phyloP scores from a whole-genome alignment of 352 stramenopile species.

The Phytophthora cactorum region DNA sequence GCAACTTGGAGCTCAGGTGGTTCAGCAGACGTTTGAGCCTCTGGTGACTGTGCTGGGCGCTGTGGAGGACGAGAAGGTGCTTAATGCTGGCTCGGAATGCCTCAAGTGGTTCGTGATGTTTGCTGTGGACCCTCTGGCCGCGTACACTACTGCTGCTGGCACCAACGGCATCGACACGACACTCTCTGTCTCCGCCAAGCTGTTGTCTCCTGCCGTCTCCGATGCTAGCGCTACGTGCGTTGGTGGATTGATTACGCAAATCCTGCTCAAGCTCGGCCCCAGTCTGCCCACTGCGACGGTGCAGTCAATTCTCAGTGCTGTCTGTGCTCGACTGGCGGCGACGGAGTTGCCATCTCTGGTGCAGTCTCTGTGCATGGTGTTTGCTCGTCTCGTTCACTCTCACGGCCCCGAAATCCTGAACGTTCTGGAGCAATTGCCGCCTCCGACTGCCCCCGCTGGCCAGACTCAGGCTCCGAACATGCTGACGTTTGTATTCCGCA shows the following conservation, averaged over 20 bases:
- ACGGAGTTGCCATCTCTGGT: conserved; percentile 78
- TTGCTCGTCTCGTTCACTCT: conserved; percentile 79
- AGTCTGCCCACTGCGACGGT: conserved; percentile 67
- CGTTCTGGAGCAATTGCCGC: conserved; percentile 71
- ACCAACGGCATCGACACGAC: conserved; percentile 69
- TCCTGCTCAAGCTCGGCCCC: conserved; percentile 72
- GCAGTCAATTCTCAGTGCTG: conserved; percentile 77
- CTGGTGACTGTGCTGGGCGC: conserved; percentile 62
- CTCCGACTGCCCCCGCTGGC: conserved; percentile 30
- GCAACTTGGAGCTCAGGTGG: conserved; percentile 65
- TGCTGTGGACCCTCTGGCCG: conserved; percentile 62
- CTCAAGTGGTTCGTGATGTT: conserved; percentile 89
- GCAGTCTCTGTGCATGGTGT: conserved; percentile 85
- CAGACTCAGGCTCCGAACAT: conserved; percentile 51
- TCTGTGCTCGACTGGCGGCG: conserved; percentile 66
- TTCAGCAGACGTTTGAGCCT: conserved; percentile 79
- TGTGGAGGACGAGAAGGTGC: conserved; percentile 79
- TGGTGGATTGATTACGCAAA: conserved; percentile 81
- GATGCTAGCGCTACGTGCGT: conserved; percentile 78
- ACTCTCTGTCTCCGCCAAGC: conserved; percentile 70
- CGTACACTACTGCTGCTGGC: conserved; percentile 48
- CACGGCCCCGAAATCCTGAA: conserved; percentile 73
- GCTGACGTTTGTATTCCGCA: conserved; percentile 80
- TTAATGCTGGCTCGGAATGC: conserved; percentile 77
- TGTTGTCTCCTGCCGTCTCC: conserved; percentile 68